Base-by-base conservation (phyloP, 106 monocot species). In the Cymbidium sinense region DNA sequence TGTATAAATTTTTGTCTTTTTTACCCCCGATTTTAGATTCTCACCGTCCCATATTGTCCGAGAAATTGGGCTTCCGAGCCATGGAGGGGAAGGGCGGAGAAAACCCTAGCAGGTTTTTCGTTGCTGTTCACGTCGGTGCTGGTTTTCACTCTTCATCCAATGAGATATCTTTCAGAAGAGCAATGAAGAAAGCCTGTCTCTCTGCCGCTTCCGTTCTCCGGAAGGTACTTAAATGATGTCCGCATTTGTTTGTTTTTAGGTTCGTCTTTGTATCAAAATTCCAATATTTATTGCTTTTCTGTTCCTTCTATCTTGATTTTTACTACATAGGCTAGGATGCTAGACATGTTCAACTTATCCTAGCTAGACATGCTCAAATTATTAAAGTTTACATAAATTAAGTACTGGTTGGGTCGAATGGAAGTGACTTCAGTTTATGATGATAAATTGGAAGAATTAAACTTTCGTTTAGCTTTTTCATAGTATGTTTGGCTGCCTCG, bases 81-180 rank as follows among this genome's bases (percentile, higher is more conserved):
- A 83, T 82, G 83, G 76, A 81, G 43, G 75, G 69, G 15, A 77
- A 78, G 10, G 73, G 30, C 11, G 83, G 77, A 50, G 82, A 50
- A 74, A 81, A 75, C 71, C 77, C 78, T 74, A 86, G n/a, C n/a
- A n/a, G 88, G 47, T 98, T 92, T 82, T 94, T 98, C 82, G 84
- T 98, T 5, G 94, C 98, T 0, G 94, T 98, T 28, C 98, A 98
- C 75, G 98, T 90, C n/a, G 98, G 98, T 1, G 98, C 94, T 0
- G 98, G 98, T 29, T 98, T 87, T 84, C 98, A 98, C 77, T 76
- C 92, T 11, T 90, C 85, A 50, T 76, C 92, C 9, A 98, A 92
- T 84, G 98, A 98, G 73, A 87, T 80, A 61, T 81, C 84, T 61
- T 94, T 83, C 81, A 73, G 83, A 44, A 80, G 82, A 72, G 87